A percentile compares a stretch with the other conserved stretches of the same genome.
phyloP scores from a whole-genome alignment of 371 early-diverging fungal species.

The Mortierella sp. region DNA sequence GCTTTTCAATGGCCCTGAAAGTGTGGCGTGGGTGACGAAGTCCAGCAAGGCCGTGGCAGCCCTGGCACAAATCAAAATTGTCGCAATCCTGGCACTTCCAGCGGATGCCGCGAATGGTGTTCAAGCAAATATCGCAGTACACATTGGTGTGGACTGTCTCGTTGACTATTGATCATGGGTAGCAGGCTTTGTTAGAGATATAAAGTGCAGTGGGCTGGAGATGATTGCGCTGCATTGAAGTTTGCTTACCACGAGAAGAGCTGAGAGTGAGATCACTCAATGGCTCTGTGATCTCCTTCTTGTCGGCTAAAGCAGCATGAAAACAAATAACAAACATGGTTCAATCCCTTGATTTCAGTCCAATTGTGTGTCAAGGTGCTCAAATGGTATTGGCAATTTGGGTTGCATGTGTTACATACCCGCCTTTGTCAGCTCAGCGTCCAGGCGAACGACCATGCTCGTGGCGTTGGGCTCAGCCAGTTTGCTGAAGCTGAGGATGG shows the following conservation, averaged over 20 bases:
- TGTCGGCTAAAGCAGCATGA: not conserved
- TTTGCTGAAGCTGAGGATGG: constrained; percentile 25
- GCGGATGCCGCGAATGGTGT: constrained; percentile 60
- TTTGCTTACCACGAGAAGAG: not conserved
- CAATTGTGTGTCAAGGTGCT: not conserved
- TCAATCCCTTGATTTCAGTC: not conserved
- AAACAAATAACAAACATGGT: not conserved
- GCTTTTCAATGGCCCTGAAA: constrained; percentile 41
- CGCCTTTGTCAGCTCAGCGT: constrained; percentile 39
- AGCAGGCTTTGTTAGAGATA: not conserved
- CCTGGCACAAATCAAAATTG: constrained; percentile 68
- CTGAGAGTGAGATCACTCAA: not conserved
- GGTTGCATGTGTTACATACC: constrained; percentile 11
- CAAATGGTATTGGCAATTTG: not conserved
- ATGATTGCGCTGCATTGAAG: not conserved
- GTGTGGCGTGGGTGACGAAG: constrained; percentile 51
- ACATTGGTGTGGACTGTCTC: constrained; percentile 35
- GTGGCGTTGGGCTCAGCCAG: constrained; percentile 35
- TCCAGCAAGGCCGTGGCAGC: constrained; percentile 54
- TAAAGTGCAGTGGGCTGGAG: not conserved
- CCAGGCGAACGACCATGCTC: constrained; percentile 44
- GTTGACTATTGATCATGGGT: not conserved
- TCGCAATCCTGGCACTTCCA: constrained; percentile 66
- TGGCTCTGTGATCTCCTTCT: constrained; percentile 1
- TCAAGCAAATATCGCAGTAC: constrained; percentile 64